Conservation (phyloP, 768 basidiomycete species). For the Tephrocybe sp. region DNA sequence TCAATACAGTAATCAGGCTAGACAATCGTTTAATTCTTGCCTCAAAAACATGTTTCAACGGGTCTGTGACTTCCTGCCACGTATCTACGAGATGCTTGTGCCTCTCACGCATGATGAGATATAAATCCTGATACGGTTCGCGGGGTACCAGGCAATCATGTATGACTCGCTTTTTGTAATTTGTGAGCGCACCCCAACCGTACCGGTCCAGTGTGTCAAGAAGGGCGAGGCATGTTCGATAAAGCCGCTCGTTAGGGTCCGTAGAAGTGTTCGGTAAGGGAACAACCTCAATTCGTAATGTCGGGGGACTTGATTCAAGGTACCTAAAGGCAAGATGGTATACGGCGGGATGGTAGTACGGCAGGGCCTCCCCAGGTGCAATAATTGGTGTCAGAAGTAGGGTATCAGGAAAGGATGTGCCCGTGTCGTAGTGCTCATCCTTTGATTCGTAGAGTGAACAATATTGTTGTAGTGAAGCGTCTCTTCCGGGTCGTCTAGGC, state of each 20-base stretch:
- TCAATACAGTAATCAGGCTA: neutral
- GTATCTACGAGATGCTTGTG: constrained; percentile 72
- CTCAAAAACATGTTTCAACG: constrained; percentile 89
- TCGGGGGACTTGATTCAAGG: constrained; percentile 30
- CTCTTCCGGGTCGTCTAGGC: constrained; percentile 76
- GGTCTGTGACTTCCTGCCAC: constrained; percentile 85
- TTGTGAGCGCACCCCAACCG: constrained; percentile 77
- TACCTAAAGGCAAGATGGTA: constrained; percentile 81
- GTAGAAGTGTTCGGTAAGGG: constrained; percentile 48
- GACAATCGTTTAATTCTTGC: constrained; percentile 29
- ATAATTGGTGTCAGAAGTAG: constrained; percentile 64
- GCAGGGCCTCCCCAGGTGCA: constrained; percentile 44
- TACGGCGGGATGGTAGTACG: constrained; percentile 90
- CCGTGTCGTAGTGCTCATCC: constrained; percentile 1
- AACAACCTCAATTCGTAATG: constrained; percentile 56
- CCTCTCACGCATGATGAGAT: constrained; percentile 81
- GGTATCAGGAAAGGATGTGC: constrained; percentile 9
- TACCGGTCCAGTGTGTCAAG: constrained; percentile 85
- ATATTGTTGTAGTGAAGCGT: constrained; percentile 69
- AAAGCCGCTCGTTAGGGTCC: constrained; percentile 61
- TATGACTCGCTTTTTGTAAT: constrained; percentile 81
- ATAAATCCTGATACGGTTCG: constrained; percentile 86
- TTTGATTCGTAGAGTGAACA: constrained; percentile 64
- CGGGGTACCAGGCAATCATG: constrained; percentile 80
- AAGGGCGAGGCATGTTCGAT: constrained; percentile 77